Evolutionary conservation across 768 basidiomycete genomes (phyloP).

Genomic region (Mycena vulgaris): DNA sequence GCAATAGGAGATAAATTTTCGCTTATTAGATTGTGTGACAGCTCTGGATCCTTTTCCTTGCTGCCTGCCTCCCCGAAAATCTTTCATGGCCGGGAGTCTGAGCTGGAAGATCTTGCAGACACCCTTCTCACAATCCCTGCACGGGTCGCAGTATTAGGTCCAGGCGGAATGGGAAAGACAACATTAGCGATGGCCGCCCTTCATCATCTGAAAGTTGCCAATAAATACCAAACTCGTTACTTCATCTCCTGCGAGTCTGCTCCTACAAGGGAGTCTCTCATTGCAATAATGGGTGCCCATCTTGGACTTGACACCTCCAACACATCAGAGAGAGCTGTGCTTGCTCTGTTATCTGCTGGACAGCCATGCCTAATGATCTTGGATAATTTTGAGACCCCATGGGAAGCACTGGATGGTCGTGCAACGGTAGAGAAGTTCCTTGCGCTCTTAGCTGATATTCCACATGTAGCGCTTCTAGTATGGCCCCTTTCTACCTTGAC

Average conservation of each 20-base stretch:
- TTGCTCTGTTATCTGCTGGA: neutral
- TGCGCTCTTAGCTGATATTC: neutral
- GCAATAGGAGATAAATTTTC: too few relatives aligned
- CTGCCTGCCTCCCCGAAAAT: neutral
- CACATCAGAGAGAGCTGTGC: neutral
- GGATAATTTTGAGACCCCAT: slow-evolving; percentile 14
- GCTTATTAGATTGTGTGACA: neutral
- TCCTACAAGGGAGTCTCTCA: neutral
- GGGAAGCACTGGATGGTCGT: slow-evolving; percentile 5
- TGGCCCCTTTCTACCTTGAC: neutral
- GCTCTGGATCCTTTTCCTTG: neutral
- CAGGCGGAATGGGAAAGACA: neutral
- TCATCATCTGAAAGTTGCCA: neutral
- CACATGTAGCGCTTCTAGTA: neutral
- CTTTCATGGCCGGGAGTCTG: neutral
- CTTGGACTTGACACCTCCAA: neutral
- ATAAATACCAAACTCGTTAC: neutral
- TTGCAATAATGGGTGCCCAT: neutral
- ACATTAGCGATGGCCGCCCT: neutral
- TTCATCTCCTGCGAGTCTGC: neutral
- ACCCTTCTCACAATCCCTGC: neutral
- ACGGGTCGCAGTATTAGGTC: neutral
- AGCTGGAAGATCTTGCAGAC: neutral
- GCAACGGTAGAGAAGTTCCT: neutral
- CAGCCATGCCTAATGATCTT: neutral